Evolutionary conservation across 345 rosid genomes (phyloP).

Genomic region (sweet orange (Citrus sinensis)): DVS_A1.0 CM039169.1:33682001-33682500

Average conservation of each 20-base stretch:
- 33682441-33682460: conserved; percentile 87
- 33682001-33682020: conserved; percentile 83
- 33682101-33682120: conserved; percentile 75
- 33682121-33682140: conserved; percentile 64
- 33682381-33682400: conserved; percentile 52
- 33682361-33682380: conserved; percentile 19
- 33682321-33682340: conserved; percentile 45
- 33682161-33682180: conserved; percentile 64
- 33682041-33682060: conserved; percentile 73
- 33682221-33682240: conserved; percentile 74
- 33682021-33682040: conserved; percentile 92
- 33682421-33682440: conserved; percentile 45
- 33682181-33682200: conserved; percentile 76
- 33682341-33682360: conserved; percentile 31
- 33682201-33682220: conserved; percentile 79
- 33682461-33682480: conserved; percentile 63
- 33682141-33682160: conserved; percentile 73
- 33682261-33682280: conserved; percentile 83
- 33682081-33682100: conserved; percentile 78
- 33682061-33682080: conserved; percentile 73
- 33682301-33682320: conserved; percentile 82
- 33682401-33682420: conserved; percentile 79
- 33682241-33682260: conserved; percentile 83
- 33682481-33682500: conserved; percentile 79
- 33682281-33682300: conserved; percentile 81